Evolutionary conservation across 2,329 filamentous ascomycete species (phyloP).

Genomic region (Ilyonectria destructans): DNA sequence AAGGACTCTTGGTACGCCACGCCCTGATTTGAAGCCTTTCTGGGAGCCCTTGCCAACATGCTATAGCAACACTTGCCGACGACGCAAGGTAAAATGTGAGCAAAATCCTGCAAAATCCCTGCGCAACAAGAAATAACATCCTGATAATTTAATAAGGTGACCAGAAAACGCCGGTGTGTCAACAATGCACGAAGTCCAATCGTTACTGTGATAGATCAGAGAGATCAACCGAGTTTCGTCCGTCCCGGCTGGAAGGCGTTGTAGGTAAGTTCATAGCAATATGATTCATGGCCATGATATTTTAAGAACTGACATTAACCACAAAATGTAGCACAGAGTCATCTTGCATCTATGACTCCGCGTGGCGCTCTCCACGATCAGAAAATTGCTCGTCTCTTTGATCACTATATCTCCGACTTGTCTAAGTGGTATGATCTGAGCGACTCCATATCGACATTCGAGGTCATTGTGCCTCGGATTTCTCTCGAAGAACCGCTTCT

Average conservation of each 20-base stretch:
- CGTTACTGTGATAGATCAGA: constrained; percentile 55
- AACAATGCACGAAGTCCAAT: constrained; percentile 50
- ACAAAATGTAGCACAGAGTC: constrained; percentile 24
- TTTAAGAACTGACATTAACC: neutral
- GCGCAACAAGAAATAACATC: neutral
- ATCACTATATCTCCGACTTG: constrained; percentile 57
- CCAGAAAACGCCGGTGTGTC: constrained; percentile 53
- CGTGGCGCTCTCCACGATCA: constrained; percentile 50
- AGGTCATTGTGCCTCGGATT: constrained; percentile 52
- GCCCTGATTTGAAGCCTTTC: fast-evolving
- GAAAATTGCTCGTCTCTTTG: constrained; percentile 56
- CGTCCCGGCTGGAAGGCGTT: constrained; percentile 1
- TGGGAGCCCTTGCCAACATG: neutral
- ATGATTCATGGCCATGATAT: neutral
- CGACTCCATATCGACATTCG: constrained; percentile 56
- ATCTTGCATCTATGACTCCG: constrained; percentile 42
- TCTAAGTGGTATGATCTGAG: constrained; percentile 66
- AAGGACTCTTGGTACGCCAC: constrained; percentile 41
- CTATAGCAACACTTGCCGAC: constrained; percentile 56
- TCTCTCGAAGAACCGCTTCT: constrained; percentile 60
- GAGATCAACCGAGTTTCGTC: constrained; percentile 34
- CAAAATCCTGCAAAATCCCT: neutral
- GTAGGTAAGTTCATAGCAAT: neutral
- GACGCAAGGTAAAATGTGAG: constrained; percentile 57
- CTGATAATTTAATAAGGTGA: constrained; percentile 50